These are phyloP conservation scores for Rosa lucieae DNA, from an alignment of 306 rosid genomes.

Conservation along the genomic window DNA sequence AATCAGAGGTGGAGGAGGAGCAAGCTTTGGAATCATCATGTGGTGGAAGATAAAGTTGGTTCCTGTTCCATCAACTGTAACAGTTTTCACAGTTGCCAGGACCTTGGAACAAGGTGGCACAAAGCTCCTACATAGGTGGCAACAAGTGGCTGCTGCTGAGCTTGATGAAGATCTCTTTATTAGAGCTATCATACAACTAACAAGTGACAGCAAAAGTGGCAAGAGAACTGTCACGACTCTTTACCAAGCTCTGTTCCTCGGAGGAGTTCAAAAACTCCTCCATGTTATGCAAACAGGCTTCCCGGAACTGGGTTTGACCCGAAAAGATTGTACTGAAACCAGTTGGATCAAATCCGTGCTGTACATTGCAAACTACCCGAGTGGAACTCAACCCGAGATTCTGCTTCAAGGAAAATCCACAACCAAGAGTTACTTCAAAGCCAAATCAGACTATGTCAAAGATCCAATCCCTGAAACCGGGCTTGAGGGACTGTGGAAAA, in stretches of 20 bases:
- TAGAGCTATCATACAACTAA: conserved; percentile 52
- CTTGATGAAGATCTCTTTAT: conserved; percentile 63
- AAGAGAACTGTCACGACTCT: conserved; percentile 50
- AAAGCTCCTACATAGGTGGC: conserved; percentile 58
- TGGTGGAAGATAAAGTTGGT: conserved; percentile 82
- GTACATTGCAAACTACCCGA: conserved; percentile 60
- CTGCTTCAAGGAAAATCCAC: conserved; percentile 63
- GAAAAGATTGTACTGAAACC: conserved; percentile 53
- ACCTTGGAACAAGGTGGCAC: conserved; percentile 57
- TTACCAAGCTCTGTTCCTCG: conserved; percentile 64
- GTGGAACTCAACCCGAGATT: conserved; percentile 52
- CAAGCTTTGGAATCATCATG: conserved; percentile 67
- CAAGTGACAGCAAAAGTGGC: conserved; percentile 24
- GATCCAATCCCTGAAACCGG: conserved; percentile 54
- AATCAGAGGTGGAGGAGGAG: conserved; percentile 85
- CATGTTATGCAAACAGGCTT: conserved; percentile 46
- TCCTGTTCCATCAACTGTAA: conserved; percentile 59
- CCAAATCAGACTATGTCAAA: conserved; percentile 71
- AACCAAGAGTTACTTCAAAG: conserved; percentile 66
- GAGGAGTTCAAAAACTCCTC: conserved; percentile 47
- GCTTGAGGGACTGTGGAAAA: conserved; percentile 59
- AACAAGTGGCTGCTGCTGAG: conserved; percentile 48
- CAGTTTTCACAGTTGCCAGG: conserved; percentile 63
- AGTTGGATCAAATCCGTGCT: conserved; percentile 77
- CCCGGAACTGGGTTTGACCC: conserved; percentile 64